These are phyloP conservation scores for Spathaspora passalidarum DNA, from an alignment of 805 yeast genomes.

Conservation along the genomic window DNA sequence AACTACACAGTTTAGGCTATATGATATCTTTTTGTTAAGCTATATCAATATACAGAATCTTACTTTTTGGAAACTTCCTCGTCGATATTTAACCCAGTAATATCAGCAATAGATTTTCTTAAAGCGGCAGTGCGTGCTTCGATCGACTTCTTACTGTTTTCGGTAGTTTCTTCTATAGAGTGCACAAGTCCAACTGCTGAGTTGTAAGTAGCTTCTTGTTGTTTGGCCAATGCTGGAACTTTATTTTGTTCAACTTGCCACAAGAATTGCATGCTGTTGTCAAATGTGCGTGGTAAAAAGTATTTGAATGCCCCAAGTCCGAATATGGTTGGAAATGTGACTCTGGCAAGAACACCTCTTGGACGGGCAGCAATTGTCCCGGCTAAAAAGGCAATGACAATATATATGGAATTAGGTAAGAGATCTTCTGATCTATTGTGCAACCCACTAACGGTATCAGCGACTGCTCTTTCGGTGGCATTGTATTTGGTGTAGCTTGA, in stretches of 20 bases:
- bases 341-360: conserved; percentile 53
- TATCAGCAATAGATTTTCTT: conserved; percentile 44
- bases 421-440: conserved; percentile 66
- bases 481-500: conserved; percentile 49
- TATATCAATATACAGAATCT: background rate
- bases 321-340: conserved; percentile 53
- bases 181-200: conserved; percentile 44
- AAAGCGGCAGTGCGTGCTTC: conserved; percentile 35
- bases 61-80: conserved; percentile 48
- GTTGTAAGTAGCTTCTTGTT: conserved; percentile 50
- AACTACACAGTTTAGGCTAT: background rate
- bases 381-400: conserved; percentile 63
- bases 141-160: conserved; percentile 34
- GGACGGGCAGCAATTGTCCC: conserved; percentile 75
- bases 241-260: conserved; percentile 60
- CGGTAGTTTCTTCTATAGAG: conserved; percentile 43
- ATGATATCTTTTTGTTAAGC: no score
- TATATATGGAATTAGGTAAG: conserved; percentile 67
- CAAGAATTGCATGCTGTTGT: conserved; percentile 53
- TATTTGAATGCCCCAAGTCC: conserved; percentile 65
- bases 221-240: conserved; percentile 61
- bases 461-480: conserved; percentile 59
- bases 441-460: conserved; percentile 59
- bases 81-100: conserved; percentile 69
- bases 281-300: conserved; percentile 71